These are phyloP conservation scores for Roridomyces roridus DNA, from an alignment of 768 basidiomycete genomes.

Conservation along the genomic window DNA sequence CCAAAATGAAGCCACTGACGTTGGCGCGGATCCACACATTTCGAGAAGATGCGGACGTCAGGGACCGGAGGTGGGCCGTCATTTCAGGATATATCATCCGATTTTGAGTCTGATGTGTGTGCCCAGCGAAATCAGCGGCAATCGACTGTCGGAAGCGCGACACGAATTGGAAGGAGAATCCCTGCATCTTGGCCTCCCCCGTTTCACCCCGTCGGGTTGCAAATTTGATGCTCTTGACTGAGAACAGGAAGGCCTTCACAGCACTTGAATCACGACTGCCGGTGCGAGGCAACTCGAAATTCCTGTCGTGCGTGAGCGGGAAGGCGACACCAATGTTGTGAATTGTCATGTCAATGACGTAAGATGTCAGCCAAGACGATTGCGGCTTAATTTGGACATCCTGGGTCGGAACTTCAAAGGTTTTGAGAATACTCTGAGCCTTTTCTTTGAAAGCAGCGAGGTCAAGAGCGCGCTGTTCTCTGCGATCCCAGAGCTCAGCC, in stretches of 20 bases:
- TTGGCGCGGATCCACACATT: conserved; percentile 68
- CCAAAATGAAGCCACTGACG: conserved; percentile 85
- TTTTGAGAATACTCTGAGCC: conserved; percentile 72
- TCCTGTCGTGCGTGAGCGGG: conserved; percentile 72
- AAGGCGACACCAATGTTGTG: conserved; percentile 88
- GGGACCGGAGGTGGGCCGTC: conserved; percentile 72
- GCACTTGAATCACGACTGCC: conserved; percentile 46
- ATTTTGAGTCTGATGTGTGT: conserved; percentile 72
- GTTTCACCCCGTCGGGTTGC: conserved; percentile 76
- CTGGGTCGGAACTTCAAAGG: conserved; percentile 70
- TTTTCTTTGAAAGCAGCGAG: conserved; percentile 86
- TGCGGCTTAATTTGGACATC: conserved; percentile 43
- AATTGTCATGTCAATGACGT: conserved; percentile 60
- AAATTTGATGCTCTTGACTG: conserved; percentile 79
- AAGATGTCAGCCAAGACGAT: conserved; percentile 60
- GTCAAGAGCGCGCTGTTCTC: conserved; percentile 78
- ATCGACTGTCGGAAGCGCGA: conserved; percentile 81
- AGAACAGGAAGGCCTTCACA: conserved; percentile 85
- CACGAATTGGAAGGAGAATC: conserved; percentile 87
- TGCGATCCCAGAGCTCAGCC: conserved; percentile 76
- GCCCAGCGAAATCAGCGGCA: conserved; percentile 72
- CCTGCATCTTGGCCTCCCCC: conserved; percentile 74
- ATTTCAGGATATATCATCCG: conserved; percentile 82
- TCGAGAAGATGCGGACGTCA: conserved; percentile 51
- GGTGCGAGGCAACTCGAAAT: conserved; percentile 55